Conservation (phyloP, 2,329 filamentous ascomycete species). For the Botrytis tulipae region DNA sequence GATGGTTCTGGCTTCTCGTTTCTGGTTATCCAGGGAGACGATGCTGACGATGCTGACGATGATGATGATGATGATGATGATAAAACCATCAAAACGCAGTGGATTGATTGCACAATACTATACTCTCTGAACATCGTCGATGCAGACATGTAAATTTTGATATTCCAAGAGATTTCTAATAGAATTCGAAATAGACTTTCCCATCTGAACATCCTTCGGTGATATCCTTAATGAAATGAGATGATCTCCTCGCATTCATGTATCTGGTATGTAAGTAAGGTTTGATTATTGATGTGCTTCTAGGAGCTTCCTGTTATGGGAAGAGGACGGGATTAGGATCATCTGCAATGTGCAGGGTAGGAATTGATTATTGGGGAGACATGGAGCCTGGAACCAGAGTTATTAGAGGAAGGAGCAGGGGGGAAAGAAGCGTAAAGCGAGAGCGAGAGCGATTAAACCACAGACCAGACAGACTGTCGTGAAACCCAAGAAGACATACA, state of each 20-base stretch:
- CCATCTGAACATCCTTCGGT: neutral
- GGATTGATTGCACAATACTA: neutral
- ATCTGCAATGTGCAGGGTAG: neutral
- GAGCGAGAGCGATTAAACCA: neutral
- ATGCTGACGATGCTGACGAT: neutral
- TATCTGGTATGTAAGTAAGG: neutral
- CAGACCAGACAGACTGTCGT: neutral
- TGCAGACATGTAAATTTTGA: neutral
- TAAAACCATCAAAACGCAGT: neutral
- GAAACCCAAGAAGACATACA: neutral
- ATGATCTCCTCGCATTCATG: neutral
- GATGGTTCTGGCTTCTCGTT: neutral
- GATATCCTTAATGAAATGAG: constrained; percentile 8
- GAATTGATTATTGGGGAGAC: neutral
- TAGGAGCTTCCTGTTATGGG: neutral
- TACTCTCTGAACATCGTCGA: neutral
- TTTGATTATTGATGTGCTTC: neutral
- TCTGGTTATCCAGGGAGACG: neutral
- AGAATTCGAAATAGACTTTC: neutral
- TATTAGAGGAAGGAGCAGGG: neutral
- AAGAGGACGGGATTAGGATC: neutral
- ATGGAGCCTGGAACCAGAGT: neutral
- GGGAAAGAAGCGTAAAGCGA: neutral
- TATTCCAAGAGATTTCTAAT: neutral
- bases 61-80: neutral